phyloP scores from a whole-genome alignment of 2,329 filamentous ascomycete genomes.

The Trichoderma pleuroti region DNA sequence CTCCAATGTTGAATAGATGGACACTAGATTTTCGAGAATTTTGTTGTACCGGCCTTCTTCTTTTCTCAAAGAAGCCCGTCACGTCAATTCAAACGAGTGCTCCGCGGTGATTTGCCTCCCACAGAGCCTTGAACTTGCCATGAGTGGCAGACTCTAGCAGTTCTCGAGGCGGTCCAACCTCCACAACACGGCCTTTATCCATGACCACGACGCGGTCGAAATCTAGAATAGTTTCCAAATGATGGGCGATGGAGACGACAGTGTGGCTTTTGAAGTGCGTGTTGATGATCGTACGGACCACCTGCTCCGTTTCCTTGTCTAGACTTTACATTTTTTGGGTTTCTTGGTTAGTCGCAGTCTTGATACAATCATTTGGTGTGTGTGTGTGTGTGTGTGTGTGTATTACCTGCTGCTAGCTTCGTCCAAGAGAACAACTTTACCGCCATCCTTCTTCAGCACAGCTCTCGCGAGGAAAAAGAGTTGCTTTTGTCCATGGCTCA shows the following conservation, averaged over 20 bases:
- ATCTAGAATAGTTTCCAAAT: slow-evolving; percentile 41
- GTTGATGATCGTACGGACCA: slow-evolving; percentile 33
- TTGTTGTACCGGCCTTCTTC: background rate
- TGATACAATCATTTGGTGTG: background rate
- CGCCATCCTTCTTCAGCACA: slow-evolving; percentile 37
- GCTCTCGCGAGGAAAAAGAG: slow-evolving; percentile 49
- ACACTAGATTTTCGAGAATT: background rate
- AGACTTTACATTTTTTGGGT: slow-evolving; percentile 24
- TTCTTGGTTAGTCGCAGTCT: slow-evolving; percentile 1
- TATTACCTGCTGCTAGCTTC: slow-evolving; percentile 37
- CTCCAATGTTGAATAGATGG: too few relatives aligned
- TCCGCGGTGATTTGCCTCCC: slow-evolving; percentile 28
- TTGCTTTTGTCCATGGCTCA: slow-evolving; percentile 48
- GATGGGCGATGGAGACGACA: slow-evolving; percentile 45
- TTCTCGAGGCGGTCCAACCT: slow-evolving; percentile 27
- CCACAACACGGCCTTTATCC: slow-evolving; percentile 27
- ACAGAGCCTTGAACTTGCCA: slow-evolving; percentile 26
- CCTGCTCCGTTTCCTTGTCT: slow-evolving; percentile 33
- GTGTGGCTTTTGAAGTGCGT: slow-evolving; percentile 44
- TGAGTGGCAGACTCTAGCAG: slow-evolving; percentile 19
- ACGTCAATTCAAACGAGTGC: background rate
- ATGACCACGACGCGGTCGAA: slow-evolving; percentile 31
- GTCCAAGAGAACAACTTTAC: slow-evolving; percentile 43
- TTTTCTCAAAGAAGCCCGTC: background rate
- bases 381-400: too few relatives aligned